A percentile compares a stretch with the other conserved stretches of the same genome.
Conservation (phyloP, 129 eudicot genomes). For the Flaveria bidentis region DNA sequence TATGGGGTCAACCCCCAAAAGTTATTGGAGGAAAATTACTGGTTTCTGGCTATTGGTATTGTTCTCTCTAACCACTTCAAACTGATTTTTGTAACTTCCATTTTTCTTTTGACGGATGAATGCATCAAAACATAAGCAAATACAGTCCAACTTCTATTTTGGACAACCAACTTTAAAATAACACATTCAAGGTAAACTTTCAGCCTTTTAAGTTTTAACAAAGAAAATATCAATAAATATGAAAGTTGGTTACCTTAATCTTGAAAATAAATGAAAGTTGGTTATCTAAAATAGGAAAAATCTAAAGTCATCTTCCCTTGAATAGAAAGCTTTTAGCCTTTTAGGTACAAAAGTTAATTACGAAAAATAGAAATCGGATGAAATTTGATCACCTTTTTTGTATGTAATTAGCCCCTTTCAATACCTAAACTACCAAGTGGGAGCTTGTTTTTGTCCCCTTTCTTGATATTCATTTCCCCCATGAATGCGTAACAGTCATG, state of each 20-base stretch:
- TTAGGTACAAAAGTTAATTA: no score
- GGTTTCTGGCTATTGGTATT: conserved; percentile 97
- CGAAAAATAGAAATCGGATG: no score
- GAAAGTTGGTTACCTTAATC: background rate
- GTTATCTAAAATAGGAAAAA: background rate
- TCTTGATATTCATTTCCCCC: no score
- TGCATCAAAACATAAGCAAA: background rate
- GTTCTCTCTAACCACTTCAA: conserved; percentile 3
- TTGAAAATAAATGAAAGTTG: background rate
- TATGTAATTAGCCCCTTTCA: no score
- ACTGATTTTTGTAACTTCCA: background rate
- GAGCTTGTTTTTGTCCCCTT: no score
- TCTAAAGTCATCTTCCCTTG: no score
- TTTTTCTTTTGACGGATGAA: background rate
- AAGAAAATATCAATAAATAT: background rate
- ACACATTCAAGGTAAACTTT: background rate
- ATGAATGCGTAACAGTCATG: background rate
- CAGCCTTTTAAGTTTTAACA: background rate
- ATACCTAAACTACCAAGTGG: no score
- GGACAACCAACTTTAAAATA: background rate
- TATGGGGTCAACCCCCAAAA: conserved; percentile 92
- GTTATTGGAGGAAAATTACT: conserved; percentile 94
- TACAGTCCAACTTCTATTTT: background rate
- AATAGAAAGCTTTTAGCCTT: no score
- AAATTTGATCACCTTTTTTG: no score